Evolutionary conservation across 2,329 filamentous ascomycete species (phyloP).

Genomic region (Verticillium albo-atrum): DNA sequence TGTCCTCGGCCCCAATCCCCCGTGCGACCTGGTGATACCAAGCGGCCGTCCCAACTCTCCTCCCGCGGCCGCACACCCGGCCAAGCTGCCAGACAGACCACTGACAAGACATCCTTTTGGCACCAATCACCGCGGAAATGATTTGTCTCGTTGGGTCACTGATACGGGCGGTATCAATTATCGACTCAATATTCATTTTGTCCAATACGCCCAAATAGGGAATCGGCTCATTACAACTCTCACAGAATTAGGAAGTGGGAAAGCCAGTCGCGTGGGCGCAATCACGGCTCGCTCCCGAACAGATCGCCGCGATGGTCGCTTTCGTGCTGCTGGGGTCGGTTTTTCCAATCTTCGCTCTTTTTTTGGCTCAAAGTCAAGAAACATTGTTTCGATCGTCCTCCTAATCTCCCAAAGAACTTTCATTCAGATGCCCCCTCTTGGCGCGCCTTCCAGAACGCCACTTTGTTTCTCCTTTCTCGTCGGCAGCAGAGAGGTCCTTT

Average conservation of each 20-base stretch:
- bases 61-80: background rate
- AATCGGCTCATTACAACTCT: background rate
- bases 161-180: background rate
- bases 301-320: background rate
- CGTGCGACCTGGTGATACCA: background rate
- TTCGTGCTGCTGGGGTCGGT: background rate
- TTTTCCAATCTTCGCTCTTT: background rate
- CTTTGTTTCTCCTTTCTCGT: background rate
- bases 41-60: background rate
- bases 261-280: background rate
- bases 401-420: background rate
- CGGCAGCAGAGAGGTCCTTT: background rate
- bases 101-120: background rate
- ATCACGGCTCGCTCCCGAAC: background rate
- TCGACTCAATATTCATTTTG: background rate
- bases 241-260: background rate
- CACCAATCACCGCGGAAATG: background rate
- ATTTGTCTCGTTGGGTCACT: background rate
- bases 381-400: background rate
- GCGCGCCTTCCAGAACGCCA: background rate
- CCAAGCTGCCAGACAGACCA: background rate
- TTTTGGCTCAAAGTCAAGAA: background rate
- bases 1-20: background rate
- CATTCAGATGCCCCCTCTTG: background rate
- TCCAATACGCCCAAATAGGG: background rate